A percentile compares a stretch with the other conserved stretches of the same genome.
These are phyloP conservation scores for Pyrenophora tritici-repentis DNA, from an alignment of 2,329 filamentous ascomycete species.

Conservation along the genomic window DNA sequence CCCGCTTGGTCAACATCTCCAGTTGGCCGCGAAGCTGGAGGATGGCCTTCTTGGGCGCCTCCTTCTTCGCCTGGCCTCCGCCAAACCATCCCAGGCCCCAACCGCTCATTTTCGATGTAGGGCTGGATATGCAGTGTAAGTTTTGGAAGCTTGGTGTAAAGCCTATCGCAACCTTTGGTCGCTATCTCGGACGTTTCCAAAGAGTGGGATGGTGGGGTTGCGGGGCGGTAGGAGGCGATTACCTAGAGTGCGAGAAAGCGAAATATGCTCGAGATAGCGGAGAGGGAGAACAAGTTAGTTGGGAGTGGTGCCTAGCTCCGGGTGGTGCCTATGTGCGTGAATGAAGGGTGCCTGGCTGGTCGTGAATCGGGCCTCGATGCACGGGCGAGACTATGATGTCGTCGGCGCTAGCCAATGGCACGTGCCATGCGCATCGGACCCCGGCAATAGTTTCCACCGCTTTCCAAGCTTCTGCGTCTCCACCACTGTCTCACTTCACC, in stretches of 20 bases:
- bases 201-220: slow-evolving; percentile 25
- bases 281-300: too few relatives aligned
- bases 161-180: slow-evolving; percentile 2
- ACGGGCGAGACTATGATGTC: slow-evolving; percentile 33
- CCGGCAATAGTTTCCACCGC: slow-evolving; percentile 21
- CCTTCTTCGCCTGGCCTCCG: slow-evolving; percentile 82
- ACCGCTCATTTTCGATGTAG: slow-evolving; percentile 43
- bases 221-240: slow-evolving; percentile 6
- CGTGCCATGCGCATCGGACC: slow-evolving; percentile 17
- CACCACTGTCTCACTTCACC: too few relatives aligned
- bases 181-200: slow-evolving; percentile 13
- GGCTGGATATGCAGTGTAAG: slow-evolving; percentile 5
- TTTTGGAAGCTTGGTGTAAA: neutral
- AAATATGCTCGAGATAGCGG: neutral
- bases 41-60: slow-evolving; percentile 96
- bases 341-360: slow-evolving; percentile 23
- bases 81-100: slow-evolving; percentile 79
- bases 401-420: slow-evolving; percentile 24
- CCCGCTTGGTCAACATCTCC: slow-evolving; percentile 96
- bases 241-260: slow-evolving; percentile 16
- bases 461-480: slow-evolving; percentile 2
- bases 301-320: too few relatives aligned
- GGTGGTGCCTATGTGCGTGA: neutral
- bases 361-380: slow-evolving; percentile 25
- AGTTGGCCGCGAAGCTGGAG: slow-evolving; percentile 83